A percentile compares a stretch with the other conserved stretches of the same genome.
These are phyloP conservation scores for Exophiala xenobiotica DNA, from an alignment of 2,329 filamentous ascomycete species.

Conservation along the genomic window DNA sequence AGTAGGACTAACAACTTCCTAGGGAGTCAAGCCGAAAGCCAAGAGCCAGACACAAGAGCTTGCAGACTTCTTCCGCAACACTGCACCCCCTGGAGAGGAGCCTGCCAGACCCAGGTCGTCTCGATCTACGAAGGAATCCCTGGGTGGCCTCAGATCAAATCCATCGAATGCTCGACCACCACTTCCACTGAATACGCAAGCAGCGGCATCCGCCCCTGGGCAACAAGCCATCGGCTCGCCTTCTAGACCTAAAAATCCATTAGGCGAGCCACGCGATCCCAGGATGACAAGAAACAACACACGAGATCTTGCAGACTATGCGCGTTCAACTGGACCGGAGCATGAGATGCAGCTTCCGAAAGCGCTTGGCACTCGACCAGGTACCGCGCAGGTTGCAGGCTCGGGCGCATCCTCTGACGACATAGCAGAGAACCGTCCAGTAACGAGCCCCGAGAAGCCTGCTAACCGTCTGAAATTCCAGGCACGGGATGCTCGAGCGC, in stretches of 20 bases:
- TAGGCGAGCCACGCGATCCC: conserved; percentile 66
- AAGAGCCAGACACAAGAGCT: conserved; percentile 36
- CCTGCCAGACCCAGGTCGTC: conserved; percentile 17
- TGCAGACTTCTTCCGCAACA: conserved; percentile 41
- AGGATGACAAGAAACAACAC: conserved; percentile 64
- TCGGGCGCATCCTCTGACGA: conserved; percentile 1
- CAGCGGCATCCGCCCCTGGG: neutral
- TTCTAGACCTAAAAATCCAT: conserved; percentile 31
- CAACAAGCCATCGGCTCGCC: conserved; percentile 15
- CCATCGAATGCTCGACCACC: conserved; percentile 17
- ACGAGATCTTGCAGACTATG: conserved; percentile 84
- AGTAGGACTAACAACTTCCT: conserved; percentile 5
- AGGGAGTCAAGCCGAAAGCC: conserved; percentile 33
- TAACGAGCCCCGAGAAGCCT: conserved; percentile 18
- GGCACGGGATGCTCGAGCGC: conserved; percentile 68
- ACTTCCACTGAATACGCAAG: neutral
- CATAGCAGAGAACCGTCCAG: conserved; percentile 12
- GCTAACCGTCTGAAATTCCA: conserved; percentile 53
- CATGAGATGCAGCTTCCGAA: conserved; percentile 36
- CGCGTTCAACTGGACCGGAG: conserved; percentile 77
- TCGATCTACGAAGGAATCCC: conserved; percentile 20
- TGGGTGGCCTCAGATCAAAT: conserved; percentile 30
- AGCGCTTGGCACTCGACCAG: conserved; percentile 22
- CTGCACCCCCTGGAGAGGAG: conserved; percentile 35
- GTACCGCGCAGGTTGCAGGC: conserved; percentile 15